Evolutionary conservation across 257 asterid species (phyloP).

Genomic region (Cynanchum wilfordii): DNA sequence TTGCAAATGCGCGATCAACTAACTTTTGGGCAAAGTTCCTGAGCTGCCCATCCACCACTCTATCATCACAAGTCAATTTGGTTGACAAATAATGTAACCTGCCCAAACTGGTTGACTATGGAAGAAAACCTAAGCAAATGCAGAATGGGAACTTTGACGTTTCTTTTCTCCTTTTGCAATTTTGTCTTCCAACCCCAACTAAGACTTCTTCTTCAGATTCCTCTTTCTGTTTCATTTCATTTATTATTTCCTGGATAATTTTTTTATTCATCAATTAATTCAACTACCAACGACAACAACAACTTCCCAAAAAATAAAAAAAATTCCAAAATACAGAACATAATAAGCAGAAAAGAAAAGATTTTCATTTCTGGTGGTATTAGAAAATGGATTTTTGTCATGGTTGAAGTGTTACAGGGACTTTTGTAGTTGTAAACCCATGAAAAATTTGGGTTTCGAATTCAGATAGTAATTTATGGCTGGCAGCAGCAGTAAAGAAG

Average conservation of each 20-base stretch:
- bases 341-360: background rate
- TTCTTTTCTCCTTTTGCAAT: background rate
- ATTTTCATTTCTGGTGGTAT: background rate
- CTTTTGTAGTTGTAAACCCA: background rate
- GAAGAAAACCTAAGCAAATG: background rate
- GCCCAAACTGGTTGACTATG: background rate
- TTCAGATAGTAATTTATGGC: background rate
- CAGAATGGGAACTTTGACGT: background rate
- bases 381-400: background rate
- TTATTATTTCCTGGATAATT: background rate
- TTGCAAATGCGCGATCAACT: too few relatives aligned
- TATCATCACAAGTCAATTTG: too few relatives aligned
- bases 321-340: background rate
- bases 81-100: too few relatives aligned
- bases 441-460: background rate
- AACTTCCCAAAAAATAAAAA: background rate
- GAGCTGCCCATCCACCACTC: too few relatives aligned
- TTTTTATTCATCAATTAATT: background rate
- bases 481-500: slow-evolving; percentile 38
- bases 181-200: background rate
- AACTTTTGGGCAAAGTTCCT: too few relatives aligned
- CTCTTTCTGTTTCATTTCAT: background rate
- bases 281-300: background rate
- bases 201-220: background rate
- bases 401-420: background rate